Evolutionary conservation across 176 grass and related monocot species (phyloP).

Genomic region (Raddia distichophylla): DNA sequence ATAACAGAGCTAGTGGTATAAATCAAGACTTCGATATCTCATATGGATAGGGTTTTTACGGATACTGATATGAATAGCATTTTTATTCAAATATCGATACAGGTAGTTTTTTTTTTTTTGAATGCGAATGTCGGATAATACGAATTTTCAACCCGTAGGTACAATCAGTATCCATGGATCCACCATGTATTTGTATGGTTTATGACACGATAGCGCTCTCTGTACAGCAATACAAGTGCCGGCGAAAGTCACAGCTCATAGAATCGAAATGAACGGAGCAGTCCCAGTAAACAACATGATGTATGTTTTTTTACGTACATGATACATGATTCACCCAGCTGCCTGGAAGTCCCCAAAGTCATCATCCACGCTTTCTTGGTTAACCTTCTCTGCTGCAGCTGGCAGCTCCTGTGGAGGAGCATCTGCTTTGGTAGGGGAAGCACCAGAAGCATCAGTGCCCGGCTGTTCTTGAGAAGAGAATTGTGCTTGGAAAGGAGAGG

Average conservation of each 20-base stretch:
- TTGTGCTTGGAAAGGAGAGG: constrained; percentile 53
- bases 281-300: constrained; percentile 29
- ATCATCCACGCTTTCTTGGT: constrained; percentile 57
- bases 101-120: too few relatives aligned
- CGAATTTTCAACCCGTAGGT: too few relatives aligned
- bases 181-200: constrained; percentile 27
- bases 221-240: constrained; percentile 49
- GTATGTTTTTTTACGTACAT: constrained; percentile 42
- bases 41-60: too few relatives aligned
- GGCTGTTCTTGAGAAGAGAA: constrained; percentile 46
- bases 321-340: constrained; percentile 69
- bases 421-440: constrained; percentile 18
- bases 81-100: too few relatives aligned
- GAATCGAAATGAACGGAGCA: constrained; percentile 26
- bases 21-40: too few relatives aligned
- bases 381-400: constrained; percentile 41
- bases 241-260: constrained; percentile 35
- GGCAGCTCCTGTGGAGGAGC: constrained; percentile 20
- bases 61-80: too few relatives aligned
- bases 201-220: constrained; percentile 35
- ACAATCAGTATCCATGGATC: background rate
- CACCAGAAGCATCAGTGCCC: background rate
- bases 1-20: too few relatives aligned
- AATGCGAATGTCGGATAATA: too few relatives aligned
- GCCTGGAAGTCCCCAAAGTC: constrained; percentile 97